Conservation (phyloP, 116 monocot genomes). For the Dioscorea cayenensis region DNA sequence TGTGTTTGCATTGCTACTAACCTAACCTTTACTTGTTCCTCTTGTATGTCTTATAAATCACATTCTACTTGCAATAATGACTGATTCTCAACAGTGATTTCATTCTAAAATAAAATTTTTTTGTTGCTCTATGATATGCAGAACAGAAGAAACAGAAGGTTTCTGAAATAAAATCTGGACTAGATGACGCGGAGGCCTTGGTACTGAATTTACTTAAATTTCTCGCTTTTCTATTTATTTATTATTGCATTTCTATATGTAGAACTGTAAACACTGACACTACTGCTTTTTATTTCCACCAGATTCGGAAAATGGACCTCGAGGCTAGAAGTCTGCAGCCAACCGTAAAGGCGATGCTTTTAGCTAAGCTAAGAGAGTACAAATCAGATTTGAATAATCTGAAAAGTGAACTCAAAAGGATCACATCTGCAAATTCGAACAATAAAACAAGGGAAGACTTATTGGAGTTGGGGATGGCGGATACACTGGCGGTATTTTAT, state of each 20-base stretch:
- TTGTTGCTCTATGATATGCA: slow-evolving; percentile 8
- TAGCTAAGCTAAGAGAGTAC: slow-evolving; percentile 57
- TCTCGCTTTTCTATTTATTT: background rate
- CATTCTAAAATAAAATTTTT: background rate
- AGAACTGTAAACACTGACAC: no score
- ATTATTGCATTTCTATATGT: no score
- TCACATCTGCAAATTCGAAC: slow-evolving; percentile 14
- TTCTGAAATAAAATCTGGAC: slow-evolving; percentile 36
- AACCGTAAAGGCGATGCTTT: slow-evolving; percentile 41
- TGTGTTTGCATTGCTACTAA: no score
- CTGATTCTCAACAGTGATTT: no score
- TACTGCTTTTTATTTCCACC: background rate
- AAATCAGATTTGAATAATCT: slow-evolving; percentile 59
- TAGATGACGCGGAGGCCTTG: slow-evolving; percentile 53
- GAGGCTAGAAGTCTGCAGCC: slow-evolving; percentile 62
- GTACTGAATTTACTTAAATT: slow-evolving; percentile 11
- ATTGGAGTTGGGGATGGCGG: slow-evolving; percentile 51
- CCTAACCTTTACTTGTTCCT: no score
- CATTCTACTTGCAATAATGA: no score
- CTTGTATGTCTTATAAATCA: no score
- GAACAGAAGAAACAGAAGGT: slow-evolving; percentile 51
- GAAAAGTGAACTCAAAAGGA: slow-evolving; percentile 50
- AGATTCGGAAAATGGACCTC: slow-evolving; percentile 67
- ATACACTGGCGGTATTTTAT: slow-evolving; percentile 24
- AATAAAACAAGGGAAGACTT: slow-evolving; percentile 44